These are phyloP conservation scores for Agrocybe chaxingu DNA, from an alignment of 768 basidiomycete species.

Conservation along the genomic window DNA sequence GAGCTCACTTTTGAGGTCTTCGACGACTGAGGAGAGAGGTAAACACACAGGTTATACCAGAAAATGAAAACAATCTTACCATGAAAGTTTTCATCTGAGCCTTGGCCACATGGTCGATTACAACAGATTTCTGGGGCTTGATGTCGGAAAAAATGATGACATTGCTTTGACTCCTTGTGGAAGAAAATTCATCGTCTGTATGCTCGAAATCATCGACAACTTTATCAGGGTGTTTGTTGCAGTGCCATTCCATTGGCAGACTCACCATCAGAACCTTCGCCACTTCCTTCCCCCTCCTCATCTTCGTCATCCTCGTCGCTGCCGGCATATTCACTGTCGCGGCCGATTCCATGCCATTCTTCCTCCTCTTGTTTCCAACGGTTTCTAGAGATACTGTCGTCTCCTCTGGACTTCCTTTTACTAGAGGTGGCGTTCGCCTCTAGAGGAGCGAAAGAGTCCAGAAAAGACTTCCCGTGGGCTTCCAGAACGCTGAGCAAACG, in stretches of 20 bases:
- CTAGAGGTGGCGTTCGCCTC: not conserved
- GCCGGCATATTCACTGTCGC: conserved; percentile 10
- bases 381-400: conserved; percentile 12
- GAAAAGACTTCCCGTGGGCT: conserved; percentile 45
- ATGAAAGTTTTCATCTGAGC: conserved; percentile 68
- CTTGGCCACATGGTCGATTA: conserved; percentile 25
- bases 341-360: conserved; percentile 39
- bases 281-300: too few species aligned
- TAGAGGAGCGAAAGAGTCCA: conserved; percentile 36
- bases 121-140: conserved; percentile 15
- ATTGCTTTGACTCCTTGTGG: conserved; percentile 28
- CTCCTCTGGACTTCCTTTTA: conserved; percentile 22
- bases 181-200: conserved; percentile 43
- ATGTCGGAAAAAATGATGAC: conserved; percentile 53
- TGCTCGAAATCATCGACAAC: conserved; percentile 30
- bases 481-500: conserved; percentile 38
- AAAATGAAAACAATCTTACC: conserved; percentile 38
- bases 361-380: conserved; percentile 25
- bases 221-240: not conserved
- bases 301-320: too few species aligned
- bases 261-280: conserved; percentile 11
- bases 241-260: conserved; percentile 11
- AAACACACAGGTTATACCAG: conserved; percentile 1
- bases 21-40: conserved; percentile 54
- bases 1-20: conserved; percentile 62